These are phyloP conservation scores for Saccharomycodes ludwigii DNA, from an alignment of 805 yeast genomes.

Conservation along the genomic window DNA sequence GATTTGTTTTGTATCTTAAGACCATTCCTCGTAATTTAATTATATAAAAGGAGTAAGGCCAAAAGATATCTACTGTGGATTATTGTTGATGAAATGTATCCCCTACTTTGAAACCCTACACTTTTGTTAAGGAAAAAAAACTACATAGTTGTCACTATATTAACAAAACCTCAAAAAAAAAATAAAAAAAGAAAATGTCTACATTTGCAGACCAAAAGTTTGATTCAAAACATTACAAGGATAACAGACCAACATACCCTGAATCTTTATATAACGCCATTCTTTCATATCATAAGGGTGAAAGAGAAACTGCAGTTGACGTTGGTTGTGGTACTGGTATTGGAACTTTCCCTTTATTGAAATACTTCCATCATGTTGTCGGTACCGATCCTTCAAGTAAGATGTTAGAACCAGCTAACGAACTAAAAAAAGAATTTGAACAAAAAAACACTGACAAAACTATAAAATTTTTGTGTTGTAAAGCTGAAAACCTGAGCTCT, in stretches of 20 bases:
- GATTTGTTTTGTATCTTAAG: too few relatives aligned
- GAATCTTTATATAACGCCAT: constrained; percentile 32
- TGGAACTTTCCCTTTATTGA: constrained; percentile 38
- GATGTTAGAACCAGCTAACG: constrained; percentile 36
- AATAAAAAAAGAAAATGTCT: too few relatives aligned
- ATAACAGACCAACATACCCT: constrained; percentile 55
- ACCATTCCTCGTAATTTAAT: too few relatives aligned
- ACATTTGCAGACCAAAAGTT: too few relatives aligned
- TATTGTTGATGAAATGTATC: too few relatives aligned
- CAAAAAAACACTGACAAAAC: constrained; percentile 11
- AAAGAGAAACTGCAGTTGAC: constrained; percentile 31
- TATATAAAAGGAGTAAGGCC: too few relatives aligned
- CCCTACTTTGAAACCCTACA: too few relatives aligned
- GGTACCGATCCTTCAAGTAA: constrained; percentile 47
- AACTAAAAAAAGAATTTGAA: constrained; percentile 6
- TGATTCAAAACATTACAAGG: constrained; percentile 35
- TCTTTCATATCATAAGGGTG: constrained; percentile 27
- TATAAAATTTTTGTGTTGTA: constrained; percentile 11
- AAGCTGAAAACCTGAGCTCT: constrained; percentile 18
- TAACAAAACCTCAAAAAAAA: too few relatives aligned
- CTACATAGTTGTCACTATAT: too few relatives aligned
- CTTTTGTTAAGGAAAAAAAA: too few relatives aligned
- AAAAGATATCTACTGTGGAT: too few relatives aligned
- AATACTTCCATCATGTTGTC: constrained; percentile 31
- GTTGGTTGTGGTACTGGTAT: constrained; percentile 66